phyloP scores from a whole-genome alignment of 2,329 filamentous ascomycete species.

The Diaporthe longicolla region DNA sequence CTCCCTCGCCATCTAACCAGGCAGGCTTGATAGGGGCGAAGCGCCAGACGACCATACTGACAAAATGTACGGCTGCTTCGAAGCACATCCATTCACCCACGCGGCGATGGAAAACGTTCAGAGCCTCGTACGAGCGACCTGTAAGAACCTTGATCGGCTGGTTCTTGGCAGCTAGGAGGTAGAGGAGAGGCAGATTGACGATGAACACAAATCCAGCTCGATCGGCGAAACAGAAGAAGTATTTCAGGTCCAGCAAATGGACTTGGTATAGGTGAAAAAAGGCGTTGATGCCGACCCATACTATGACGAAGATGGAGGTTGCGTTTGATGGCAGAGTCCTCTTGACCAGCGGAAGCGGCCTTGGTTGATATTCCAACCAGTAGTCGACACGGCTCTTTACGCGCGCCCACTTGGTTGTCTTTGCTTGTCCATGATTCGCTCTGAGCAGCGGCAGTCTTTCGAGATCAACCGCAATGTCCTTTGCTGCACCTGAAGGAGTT shows the following conservation, averaged over 20 bases:
- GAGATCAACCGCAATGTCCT: constrained; percentile 48
- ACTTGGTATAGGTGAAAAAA: constrained; percentile 71
- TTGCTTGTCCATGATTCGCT: neutral
- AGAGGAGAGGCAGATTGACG: constrained; percentile 66
- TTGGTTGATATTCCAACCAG: constrained; percentile 70
- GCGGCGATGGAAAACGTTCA: constrained; percentile 76
- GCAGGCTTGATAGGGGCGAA: constrained; percentile 60
- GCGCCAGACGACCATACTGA: constrained; percentile 70
- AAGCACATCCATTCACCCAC: constrained; percentile 74
- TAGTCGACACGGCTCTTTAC: constrained; percentile 31
- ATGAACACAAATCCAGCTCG: constrained; percentile 67
- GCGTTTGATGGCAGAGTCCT: constrained; percentile 70
- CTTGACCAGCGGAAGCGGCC: constrained; percentile 68
- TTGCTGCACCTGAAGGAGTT: constrained; percentile 46
- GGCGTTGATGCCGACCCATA: constrained; percentile 67
- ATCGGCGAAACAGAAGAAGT: constrained; percentile 71
- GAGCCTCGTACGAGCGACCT: constrained; percentile 74
- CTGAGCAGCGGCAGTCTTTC: constrained; percentile 54
- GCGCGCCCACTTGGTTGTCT: neutral
- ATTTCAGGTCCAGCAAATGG: constrained; percentile 58
- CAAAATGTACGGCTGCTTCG: constrained; percentile 69
- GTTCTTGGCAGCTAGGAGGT: constrained; percentile 76
- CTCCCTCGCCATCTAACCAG: constrained; percentile 56
- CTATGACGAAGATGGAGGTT: constrained; percentile 64
- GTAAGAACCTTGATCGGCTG: constrained; percentile 73